Conservation (phyloP, 1,284 basidiomycete genomes). For the Vanrija humicola region DNA sequence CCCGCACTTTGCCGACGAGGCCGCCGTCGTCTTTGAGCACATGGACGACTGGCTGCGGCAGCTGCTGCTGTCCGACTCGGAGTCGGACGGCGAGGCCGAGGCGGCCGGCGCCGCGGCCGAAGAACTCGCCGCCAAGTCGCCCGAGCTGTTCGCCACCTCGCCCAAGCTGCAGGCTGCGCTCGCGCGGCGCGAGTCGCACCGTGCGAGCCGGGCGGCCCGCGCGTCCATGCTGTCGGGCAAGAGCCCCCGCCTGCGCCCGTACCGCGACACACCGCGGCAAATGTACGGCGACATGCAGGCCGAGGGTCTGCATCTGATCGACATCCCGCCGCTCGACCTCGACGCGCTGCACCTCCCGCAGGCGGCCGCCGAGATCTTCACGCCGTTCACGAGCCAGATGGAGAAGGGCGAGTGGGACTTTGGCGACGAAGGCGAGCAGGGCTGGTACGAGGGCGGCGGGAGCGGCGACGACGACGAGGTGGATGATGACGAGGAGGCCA, state of each 20-base stretch:
- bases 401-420: slow-evolving; percentile 23
- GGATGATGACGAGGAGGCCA: no score
- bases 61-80: slow-evolving; percentile 18
- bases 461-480: not conserved
- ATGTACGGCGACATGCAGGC: slow-evolving; percentile 31
- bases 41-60: slow-evolving; percentile 40
- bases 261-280: slow-evolving; percentile 23
- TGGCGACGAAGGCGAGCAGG: slow-evolving; percentile 17
- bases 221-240: slow-evolving; percentile 13
- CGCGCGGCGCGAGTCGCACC: slow-evolving; percentile 3
- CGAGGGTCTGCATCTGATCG: slow-evolving; percentile 18
- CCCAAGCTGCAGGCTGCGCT: not conserved
- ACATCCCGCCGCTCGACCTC: slow-evolving; percentile 23
- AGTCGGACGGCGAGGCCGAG: slow-evolving; percentile 3
- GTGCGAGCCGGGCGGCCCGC: slow-evolving; percentile 2
- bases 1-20: slow-evolving; percentile 39
- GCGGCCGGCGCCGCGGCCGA: not conserved
- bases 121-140: slow-evolving; percentile 1
- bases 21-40: slow-evolving; percentile 28
- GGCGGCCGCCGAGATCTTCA: slow-evolving; percentile 9
- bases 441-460: slow-evolving; percentile 21
- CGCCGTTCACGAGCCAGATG: slow-evolving; percentile 21
- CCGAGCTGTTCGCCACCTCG: not conserved
- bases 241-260: slow-evolving; percentile 25
- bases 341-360: not conserved